Evolutionary conservation across 768 basidiomycete genomes (phyloP).

Genomic region (Amylocystis lapponica): DNA sequence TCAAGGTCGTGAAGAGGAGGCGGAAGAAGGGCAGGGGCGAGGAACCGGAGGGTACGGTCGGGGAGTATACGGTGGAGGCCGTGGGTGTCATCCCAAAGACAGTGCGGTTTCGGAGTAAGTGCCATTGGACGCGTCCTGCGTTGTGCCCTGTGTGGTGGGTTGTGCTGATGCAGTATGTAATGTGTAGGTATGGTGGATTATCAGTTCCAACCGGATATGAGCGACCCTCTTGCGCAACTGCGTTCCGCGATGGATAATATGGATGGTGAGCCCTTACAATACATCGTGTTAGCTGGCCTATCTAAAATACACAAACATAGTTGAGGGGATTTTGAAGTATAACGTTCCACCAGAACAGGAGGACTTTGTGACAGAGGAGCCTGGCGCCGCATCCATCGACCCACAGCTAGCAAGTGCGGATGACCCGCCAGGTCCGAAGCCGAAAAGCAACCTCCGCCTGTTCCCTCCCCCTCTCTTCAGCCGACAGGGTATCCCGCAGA

Average conservation of each 20-base stretch:
- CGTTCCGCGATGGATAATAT: conserved; percentile 70
- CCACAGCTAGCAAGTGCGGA: conserved; percentile 30
- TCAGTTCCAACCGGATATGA: conserved; percentile 73
- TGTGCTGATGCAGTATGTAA: background rate
- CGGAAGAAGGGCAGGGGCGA: conserved; percentile 34
- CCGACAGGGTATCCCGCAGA: conserved; percentile 70
- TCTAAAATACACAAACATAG: conserved; percentile 31
- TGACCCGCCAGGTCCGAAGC: background rate
- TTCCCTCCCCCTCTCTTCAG: conserved; percentile 91
- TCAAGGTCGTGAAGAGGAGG: conserved; percentile 77
- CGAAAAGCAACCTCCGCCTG: conserved; percentile 59
- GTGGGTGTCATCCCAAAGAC: conserved; percentile 78
- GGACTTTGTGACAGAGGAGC: conserved; percentile 42
- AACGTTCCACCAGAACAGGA: conserved; percentile 61
- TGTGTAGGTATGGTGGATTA: conserved; percentile 85
- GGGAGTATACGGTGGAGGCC: conserved; percentile 71
- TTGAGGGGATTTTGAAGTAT: conserved; percentile 69
- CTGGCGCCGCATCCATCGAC: conserved; percentile 44
- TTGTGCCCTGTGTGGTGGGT: too few species aligned
- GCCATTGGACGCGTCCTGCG: too few species aligned
- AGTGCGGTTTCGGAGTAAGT: conserved; percentile 81
- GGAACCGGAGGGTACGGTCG: conserved; percentile 32
- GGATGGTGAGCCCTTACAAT: conserved; percentile 69
- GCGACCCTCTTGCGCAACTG: conserved; percentile 66
- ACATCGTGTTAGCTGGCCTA: background rate